Percentiles rank a stretch among this genome's conserved stretches.
phyloP scores from a whole-genome alignment of 306 rosid species.

The Prunus persica region DNA sequence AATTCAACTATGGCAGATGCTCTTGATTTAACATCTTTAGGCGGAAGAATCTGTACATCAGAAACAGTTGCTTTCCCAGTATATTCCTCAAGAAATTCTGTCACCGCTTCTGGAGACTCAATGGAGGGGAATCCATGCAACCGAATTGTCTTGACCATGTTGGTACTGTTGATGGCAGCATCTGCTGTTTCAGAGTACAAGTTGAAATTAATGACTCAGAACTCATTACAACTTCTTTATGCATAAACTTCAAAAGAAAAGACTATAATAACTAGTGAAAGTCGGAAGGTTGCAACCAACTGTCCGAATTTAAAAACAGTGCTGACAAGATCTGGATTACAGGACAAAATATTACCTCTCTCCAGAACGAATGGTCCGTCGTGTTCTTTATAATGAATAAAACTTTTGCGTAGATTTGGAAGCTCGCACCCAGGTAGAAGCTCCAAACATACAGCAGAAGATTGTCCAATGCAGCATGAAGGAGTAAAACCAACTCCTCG shows the following conservation, averaged over 20 bases:
- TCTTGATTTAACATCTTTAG: conserved; percentile 18
- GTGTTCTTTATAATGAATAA: too few relatives aligned
- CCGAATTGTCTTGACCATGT: conserved; percentile 38
- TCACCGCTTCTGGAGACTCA: conserved; percentile 32
- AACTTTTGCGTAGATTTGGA: too few relatives aligned
- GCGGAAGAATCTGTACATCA: conserved; percentile 20
- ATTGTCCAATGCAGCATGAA: too few relatives aligned
- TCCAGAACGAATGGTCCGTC: too few relatives aligned
- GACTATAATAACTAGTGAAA: neutral
- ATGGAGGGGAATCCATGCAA: conserved; percentile 38
- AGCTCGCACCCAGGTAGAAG: too few relatives aligned
- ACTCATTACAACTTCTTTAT: too few relatives aligned
- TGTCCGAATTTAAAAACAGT: too few relatives aligned
- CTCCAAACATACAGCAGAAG: too few relatives aligned
- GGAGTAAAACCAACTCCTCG: too few relatives aligned
- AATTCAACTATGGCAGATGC: conserved; percentile 44
- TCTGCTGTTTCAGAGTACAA: neutral
- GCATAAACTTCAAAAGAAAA: neutral
- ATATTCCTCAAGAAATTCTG: conserved; percentile 34
- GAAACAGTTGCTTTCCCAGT: conserved; percentile 48
- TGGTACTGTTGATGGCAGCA: neutral
- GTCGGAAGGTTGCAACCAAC: neutral
- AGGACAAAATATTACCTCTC: too few relatives aligned
- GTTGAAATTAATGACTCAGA: neutral
- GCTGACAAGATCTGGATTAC: too few relatives aligned